Conservation (phyloP, 768 basidiomycete genomes). For the Leccinum olivaceopallidum region DNA sequence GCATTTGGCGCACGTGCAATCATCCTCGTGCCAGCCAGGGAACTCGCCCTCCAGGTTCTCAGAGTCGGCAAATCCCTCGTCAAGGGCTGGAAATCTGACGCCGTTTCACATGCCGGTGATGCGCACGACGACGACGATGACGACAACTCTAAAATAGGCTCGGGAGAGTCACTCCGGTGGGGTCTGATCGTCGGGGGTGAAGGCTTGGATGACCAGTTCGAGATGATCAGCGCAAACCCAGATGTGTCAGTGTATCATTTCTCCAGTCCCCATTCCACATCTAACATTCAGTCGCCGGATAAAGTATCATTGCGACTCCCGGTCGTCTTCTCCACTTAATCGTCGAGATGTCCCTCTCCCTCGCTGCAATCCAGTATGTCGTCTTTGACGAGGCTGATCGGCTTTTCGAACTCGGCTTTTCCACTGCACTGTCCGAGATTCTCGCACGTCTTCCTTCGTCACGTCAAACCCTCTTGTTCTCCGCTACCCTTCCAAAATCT, state of each 20-base stretch:
- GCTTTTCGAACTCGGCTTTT: conserved; percentile 98
- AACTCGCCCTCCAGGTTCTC: conserved; percentile 90
- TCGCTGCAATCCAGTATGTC: conserved; percentile 83
- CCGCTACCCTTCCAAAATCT: conserved; percentile 93
- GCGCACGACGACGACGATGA: conserved; percentile 48
- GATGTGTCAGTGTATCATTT: conserved; percentile 72
- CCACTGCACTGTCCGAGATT: conserved; percentile 88
- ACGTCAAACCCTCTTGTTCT: conserved; percentile 93
- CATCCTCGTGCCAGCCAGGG: conserved; percentile 89
- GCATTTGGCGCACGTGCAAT: conserved; percentile 84
- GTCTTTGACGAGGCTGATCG: conserved; percentile 99
- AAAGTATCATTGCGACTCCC: conserved; percentile 94
- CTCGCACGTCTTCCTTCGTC: conserved; percentile 81
- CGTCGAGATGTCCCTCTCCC: conserved; percentile 94
- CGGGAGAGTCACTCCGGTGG: conserved; percentile 76
- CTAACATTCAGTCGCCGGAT: conserved; percentile 12
- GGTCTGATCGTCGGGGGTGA: conserved; percentile 96
- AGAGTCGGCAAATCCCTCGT: conserved; percentile 95
- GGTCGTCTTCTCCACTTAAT: conserved; percentile 95
- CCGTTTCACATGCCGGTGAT: conserved; percentile 75
- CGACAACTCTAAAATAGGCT: conserved; percentile 46
- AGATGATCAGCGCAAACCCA: conserved; percentile 91
- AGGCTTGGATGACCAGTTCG: conserved; percentile 93
- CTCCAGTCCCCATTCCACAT: conserved; percentile 6
- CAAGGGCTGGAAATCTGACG: conserved; percentile 68